Evolutionary conservation across 257 asterid genomes (phyloP), one percentile per base, ranked within the genome.

Genomic region (Primulina huaijiensis): DNA sequence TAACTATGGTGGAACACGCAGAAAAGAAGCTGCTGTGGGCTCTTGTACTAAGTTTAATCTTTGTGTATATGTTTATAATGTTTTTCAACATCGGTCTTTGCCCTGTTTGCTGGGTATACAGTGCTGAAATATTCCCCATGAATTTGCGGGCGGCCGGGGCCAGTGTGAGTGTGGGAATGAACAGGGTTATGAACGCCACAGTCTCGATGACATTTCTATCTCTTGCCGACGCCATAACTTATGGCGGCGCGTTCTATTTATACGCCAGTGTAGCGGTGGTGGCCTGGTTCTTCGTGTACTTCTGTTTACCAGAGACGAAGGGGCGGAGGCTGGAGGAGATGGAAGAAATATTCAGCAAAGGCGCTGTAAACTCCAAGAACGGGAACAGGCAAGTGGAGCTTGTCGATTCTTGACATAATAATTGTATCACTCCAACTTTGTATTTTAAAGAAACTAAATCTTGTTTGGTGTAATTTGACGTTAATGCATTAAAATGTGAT

Each of bases 71-170:
- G 9, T 81, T 65, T n/a, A 79, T 87, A 7, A 77, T 75, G 86
- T 89, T 84, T 63, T 89, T 87, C 69, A 89, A 89, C 66, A 72
- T 89, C 0, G 96, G 96, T 29, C 86, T 89, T 2, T 90, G 85
- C 3, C 96, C 96, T 0, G 87, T 89, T n/a, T 87, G 95, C 9
- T 89, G 96, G 96, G 96, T 89, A 2, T 89, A 89, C 62, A 85
- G 88, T 31, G 78, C 96, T 1, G 96, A 89, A 83, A 85, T 89
- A 0, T 89, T 87, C 6, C 96, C 96, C 0, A 64, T 69, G 29
- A 76, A 71, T 77, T 72, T 81, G 20, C 78, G 95, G 81, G 90
- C 92, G 1, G 87, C 84, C 19, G 96, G 96, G 33, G 88, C 82
- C 0, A 81, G 90, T 31, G 62, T 89, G 8, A 78, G 89, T 9